Percentiles rank a stretch among this genome's conserved stretches.
Conservation (phyloP, 257 asterid genomes). For the Capsicum chinense region DNA sequence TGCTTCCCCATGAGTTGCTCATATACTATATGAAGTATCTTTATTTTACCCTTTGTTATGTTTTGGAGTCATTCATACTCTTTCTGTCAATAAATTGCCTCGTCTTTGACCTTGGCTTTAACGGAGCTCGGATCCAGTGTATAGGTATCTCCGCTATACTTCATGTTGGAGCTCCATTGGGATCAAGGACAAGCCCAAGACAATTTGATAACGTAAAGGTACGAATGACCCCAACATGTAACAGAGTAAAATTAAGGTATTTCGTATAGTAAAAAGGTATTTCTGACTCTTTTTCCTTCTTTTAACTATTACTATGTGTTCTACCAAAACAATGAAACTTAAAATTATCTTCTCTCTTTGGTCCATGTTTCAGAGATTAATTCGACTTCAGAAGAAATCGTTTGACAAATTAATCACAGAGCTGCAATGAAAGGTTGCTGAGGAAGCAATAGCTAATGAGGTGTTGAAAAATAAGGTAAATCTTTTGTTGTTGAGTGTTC, state of each 20-base stretch:
- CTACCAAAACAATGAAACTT: neutral
- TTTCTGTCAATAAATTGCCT: neutral
- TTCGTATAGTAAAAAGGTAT: neutral
- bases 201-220: neutral
- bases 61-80: neutral
- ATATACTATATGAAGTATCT: neutral
- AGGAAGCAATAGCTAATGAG: conserved; percentile 54
- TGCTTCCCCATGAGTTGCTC: neutral
- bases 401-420: conserved; percentile 71
- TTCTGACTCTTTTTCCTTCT: neutral
- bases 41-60: neutral
- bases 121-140: neutral
- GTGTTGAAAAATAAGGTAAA: conserved; percentile 54
- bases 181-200: neutral
- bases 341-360: neutral
- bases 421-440: conserved; percentile 60
- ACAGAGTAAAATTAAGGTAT: neutral
- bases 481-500: no score
- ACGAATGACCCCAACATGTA: neutral
- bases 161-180: conserved; percentile 5
- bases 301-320: neutral
- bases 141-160: neutral
- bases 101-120: neutral
- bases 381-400: conserved; percentile 69
- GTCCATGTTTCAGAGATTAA: conserved; percentile 60